Evolutionary conservation across 345 rosid genomes (phyloP).

Genomic region (Melastoma malabathricum): DNA sequence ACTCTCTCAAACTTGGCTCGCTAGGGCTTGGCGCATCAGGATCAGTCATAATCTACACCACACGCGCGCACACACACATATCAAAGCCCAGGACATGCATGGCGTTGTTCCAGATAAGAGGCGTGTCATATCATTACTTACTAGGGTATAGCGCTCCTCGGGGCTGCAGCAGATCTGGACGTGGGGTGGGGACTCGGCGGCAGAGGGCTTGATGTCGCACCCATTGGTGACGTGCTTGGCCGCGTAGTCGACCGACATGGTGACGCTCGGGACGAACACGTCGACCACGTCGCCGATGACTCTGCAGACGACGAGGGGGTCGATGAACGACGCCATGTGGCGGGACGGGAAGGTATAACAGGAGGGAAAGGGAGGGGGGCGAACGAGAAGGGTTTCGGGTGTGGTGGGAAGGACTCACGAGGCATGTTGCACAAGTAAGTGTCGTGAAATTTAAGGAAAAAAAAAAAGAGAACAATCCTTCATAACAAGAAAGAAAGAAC

Average conservation of each 20-base stretch:
- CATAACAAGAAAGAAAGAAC: too few relatives aligned
- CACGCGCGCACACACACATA: background rate
- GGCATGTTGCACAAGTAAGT: too few relatives aligned
- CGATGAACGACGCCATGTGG: constrained; percentile 56
- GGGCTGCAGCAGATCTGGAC: constrained; percentile 49
- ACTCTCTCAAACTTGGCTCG: constrained; percentile 75
- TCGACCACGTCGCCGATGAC: constrained; percentile 83
- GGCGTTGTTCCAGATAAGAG: too few relatives aligned
- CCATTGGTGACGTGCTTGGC: constrained; percentile 70
- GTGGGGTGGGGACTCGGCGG: constrained; percentile 40
- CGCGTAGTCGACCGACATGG: constrained; percentile 50
- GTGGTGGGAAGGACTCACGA: too few relatives aligned
- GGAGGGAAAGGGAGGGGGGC: too few relatives aligned
- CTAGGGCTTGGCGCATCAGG: constrained; percentile 97
- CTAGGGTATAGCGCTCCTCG: constrained; percentile 60
- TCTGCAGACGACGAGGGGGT: constrained; percentile 73
- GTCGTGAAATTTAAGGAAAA: too few relatives aligned
- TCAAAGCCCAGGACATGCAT: background rate
- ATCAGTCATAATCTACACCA: constrained; percentile 64
- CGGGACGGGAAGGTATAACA: too few relatives aligned
- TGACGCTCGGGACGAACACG: constrained; percentile 61
- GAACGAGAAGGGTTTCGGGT: too few relatives aligned
- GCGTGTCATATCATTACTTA: too few relatives aligned
- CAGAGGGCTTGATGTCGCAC: constrained; percentile 76
- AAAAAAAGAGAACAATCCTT: too few relatives aligned